A percentile compares a stretch with the other conserved stretches of the same genome.
Evolutionary conservation across 2,329 filamentous ascomycete species (phyloP).

Genomic region (Alternaria alternata): DNA sequence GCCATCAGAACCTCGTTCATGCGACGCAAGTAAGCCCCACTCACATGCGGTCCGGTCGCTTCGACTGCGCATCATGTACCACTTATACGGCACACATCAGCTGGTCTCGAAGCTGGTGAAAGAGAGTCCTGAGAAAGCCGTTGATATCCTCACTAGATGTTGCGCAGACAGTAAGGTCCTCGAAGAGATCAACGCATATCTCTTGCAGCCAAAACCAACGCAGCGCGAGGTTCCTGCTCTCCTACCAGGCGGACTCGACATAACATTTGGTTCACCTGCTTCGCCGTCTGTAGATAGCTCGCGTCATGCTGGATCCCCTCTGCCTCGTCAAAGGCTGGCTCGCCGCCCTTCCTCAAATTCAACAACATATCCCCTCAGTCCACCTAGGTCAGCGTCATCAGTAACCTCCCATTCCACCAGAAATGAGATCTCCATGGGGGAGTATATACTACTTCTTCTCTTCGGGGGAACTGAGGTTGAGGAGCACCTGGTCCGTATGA

Average conservation of each 20-base stretch:
- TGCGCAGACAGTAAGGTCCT: background rate
- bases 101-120: background rate
- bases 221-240: background rate
- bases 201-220: background rate
- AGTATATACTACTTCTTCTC: background rate
- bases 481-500: background rate
- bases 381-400: background rate
- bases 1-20: background rate
- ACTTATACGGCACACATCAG: background rate
- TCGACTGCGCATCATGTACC: background rate
- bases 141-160: background rate
- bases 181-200: background rate
- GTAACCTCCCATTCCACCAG: constrained; percentile 3
- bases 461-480: background rate
- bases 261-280: background rate
- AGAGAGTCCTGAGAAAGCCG: background rate
- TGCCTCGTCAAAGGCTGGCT: background rate
- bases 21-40: constrained; percentile 1
- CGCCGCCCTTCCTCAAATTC: background rate
- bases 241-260: background rate
- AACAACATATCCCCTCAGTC: background rate
- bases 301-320: background rate
- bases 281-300: background rate
- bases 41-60: background rate
- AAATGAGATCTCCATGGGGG: background rate